Evolutionary conservation across 2,329 filamentous ascomycete genomes (phyloP), one percentile per base, ranked within the genome.

Genomic region (Claviceps monticola): DNA sequence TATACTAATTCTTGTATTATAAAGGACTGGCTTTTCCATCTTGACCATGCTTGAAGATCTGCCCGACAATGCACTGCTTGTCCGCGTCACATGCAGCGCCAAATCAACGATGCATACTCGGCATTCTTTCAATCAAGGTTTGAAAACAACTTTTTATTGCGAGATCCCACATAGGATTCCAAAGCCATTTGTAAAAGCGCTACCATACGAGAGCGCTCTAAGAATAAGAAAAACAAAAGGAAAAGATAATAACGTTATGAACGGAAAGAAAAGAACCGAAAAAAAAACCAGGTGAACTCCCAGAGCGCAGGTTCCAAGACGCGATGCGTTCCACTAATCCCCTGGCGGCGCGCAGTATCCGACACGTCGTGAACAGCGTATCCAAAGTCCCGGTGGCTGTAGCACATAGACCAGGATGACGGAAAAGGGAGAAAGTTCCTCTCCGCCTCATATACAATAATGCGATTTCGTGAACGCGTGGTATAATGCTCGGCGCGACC

Each of bases 381-480:
- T 50, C 48, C 48, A 53, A 53, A 36, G 34, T 47, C 29, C 19
- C 2, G n/a, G 44, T 21, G 44, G 37, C 29, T 48, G 29, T 38
- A 36, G 39, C 37, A 39, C 48, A 48, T 53, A 37, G 23, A 21
- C 44, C 48, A 50, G 48, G 14, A 48, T 29, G 29, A 50, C 9
- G 19, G 9, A n/a, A 14, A 36, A 19, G 9, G 9, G 13, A 34
- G 37, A 37, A 37, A 47, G 17, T 36, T 16, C 34, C 14, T 44
- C 36, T 21, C 46, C 42, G 17, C 41, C n/a, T 41, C 42, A n/a
- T 43, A 43, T 21, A 45, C 29, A 49, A 16, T 36, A 23, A 21
- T 38, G 17, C 19, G 38, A 23, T 50, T 48, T 51, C 38, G 38
- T 46, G 6, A 50, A 53, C 42, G 49, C 36, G 44, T 47, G n/a